Percentiles rank a stretch among this genome's conserved stretches.
Conservation (phyloP, 495 filamentous ascomycete genomes). For the Chaetomium fimeti region DNA sequence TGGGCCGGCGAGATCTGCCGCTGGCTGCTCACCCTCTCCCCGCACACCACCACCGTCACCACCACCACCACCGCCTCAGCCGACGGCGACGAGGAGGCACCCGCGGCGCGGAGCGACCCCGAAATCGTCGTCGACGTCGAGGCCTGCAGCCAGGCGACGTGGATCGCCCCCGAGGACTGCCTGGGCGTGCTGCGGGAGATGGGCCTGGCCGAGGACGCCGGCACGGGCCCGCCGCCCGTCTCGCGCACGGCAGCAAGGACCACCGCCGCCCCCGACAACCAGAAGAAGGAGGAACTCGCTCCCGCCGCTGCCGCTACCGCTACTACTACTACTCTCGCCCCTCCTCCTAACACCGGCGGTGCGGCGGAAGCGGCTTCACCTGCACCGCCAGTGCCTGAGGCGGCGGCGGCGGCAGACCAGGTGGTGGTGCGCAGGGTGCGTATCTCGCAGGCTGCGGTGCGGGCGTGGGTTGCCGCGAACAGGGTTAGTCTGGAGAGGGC, state of each 20-base stretch:
- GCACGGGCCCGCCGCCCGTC: conserved; percentile 38
- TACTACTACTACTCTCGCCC: no score
- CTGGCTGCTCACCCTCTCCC: conserved; percentile 56
- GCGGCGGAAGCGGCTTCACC: background rate
- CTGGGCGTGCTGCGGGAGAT: conserved; percentile 74
- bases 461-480: conserved; percentile 52
- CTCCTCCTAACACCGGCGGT: background rate
- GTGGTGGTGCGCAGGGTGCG: conserved; percentile 49
- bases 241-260: background rate
- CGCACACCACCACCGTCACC: no score
- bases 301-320: conserved; percentile 26
- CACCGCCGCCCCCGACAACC: no score
- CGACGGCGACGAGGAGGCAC: no score
- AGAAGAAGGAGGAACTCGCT: no score
- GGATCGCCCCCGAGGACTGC: conserved; percentile 79
- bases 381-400: conserved; percentile 2
- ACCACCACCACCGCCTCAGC: no score
- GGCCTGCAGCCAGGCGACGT: conserved; percentile 58
- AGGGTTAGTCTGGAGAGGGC: conserved; percentile 47
- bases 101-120: no score
- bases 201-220: conserved; percentile 65
- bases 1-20: conserved; percentile 80
- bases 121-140: conserved; percentile 42
- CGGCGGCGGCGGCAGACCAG: conserved; percentile 23
- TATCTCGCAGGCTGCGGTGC: conserved; percentile 55